Evolutionary conservation across 1,139 yeast genomes (phyloP), one percentile per base, ranked within the genome.

Genomic region (Yamadazyma conglobata): DNA sequence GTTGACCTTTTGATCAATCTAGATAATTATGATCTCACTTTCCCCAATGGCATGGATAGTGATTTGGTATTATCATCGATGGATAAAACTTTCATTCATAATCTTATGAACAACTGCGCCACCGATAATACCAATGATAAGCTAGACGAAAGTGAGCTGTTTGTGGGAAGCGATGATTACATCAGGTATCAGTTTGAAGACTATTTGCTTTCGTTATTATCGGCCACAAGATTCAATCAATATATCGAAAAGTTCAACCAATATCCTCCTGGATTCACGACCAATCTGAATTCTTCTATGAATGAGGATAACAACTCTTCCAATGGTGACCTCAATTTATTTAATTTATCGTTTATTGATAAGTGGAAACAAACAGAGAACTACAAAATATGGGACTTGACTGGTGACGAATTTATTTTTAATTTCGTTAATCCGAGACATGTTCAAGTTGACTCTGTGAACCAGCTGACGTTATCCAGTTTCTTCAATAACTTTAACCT

Each of bases 141-240:
- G 10, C 23, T 17, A 22, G 24, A 19, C 8, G 35, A 54, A 10
- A 59, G 56, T 18, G 49, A 48, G 15, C 40, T 35, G 24, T 69
- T 49, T 37, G 40, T 60, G 10, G 97, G 97, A 2, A 85, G 88
- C 46, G 96, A 91, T 47, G 98, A 91, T 54, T 85, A 81, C 47
- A 81, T 91, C 21, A 65, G 98, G 33, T 73, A 79, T 56, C 87
- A 80, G 46, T 89, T 89, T 57, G 98, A 91, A 51, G 96, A 88
- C 47, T 91, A 91, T 50, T 58, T 89, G 21, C 71, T 83, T 41
- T 86, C 94, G 10, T 57, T 91, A 42, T 56, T 91, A 25, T 68
- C 95, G 0, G 70, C 86, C 14, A 78, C 75, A 25, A 82, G 93
- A 54, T 84, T 79, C 48, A 73, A 74, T 42, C 77, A 70, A 37